Evolutionary conservation across 805 yeast genomes (phyloP), one percentile per base, ranked within the genome.

Genomic region (Scheffersomyces amazonensis): DNA sequence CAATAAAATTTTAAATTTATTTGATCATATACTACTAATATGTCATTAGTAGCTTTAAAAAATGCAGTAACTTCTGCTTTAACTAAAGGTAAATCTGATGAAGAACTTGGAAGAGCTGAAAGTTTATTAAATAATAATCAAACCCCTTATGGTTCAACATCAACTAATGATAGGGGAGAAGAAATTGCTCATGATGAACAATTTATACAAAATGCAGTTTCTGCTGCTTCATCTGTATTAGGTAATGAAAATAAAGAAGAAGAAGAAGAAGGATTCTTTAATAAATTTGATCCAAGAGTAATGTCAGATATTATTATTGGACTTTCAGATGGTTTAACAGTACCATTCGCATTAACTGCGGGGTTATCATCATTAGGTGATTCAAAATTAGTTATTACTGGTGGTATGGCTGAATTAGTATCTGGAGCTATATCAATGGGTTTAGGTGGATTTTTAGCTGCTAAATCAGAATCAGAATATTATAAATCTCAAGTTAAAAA

Each of bases 351-450:
- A 2, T 75, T 93, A 50, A 93, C 98, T 1, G 98, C 99, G 0
- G 99, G 98, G 34, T 74, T 91, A 39, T 84, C 96, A 1, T 83
- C 95, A 1, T 74, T 91, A 37, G 99, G 99, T 37, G 86, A 87
- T 60, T 71, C 96, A 13, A 84, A 78, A 59, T 75, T 91, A 46
- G 99, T 91, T 36, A 89, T 91, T 44, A 89, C 98, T 19, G 99
- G 98, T 73, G 99, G 98, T 17, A 78, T 91, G 76, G 98, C 98
- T 8, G 99, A 91, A 69, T 78, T 91, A 49, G 95, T 91, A 3
- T 86, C 96, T 5, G 99, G 99, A 34, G 95, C 98, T 32, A 90
- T 91, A 37, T 85, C 96, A 20, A 91, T 91, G 99, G 98, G 99
- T 7, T 77, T 91, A 39, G 99, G 99, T 41, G 99, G 99, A 21